phyloP scores from a whole-genome alignment of 108 stramenopile species.

The Fragilariopsis cylindrus region DNA sequence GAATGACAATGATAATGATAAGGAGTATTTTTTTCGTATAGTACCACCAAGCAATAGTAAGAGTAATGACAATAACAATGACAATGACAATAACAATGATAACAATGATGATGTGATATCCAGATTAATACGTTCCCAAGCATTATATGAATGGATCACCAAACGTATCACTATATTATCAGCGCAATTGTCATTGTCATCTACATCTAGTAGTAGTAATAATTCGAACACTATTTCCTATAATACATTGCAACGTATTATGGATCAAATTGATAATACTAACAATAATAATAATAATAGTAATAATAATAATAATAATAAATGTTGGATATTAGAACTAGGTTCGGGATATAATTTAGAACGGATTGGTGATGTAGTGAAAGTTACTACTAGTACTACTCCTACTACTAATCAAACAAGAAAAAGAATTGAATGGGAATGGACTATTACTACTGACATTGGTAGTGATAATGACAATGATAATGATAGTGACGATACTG shows the following conservation, averaged over 20 bases:
- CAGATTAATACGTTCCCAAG: constrained; percentile 59
- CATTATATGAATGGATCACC: constrained; percentile 59
- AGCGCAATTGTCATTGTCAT: constrained; percentile 18
- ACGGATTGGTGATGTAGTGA: constrained; percentile 56
- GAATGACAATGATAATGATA: no score
- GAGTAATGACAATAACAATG: no score
- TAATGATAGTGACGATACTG: no score
- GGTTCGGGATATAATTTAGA: constrained; percentile 53
- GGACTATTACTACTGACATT: not conserved
- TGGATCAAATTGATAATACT: constrained; percentile 51
- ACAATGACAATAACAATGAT: no score
- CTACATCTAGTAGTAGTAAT: not conserved
- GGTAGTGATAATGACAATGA: no score
- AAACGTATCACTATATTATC: constrained; percentile 10
- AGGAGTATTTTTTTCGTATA: no score
- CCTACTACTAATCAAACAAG: not conserved
- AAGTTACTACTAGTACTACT: not conserved
- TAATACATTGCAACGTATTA: constrained; percentile 57
- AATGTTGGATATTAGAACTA: constrained; percentile 69
- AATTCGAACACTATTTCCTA: constrained; percentile 43
- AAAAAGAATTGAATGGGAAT: not conserved
- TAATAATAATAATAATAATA: constrained; percentile 41
- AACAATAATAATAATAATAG: constrained; percentile 53
- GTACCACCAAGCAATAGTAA: no score
- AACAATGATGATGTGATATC: not conserved